phyloP scores from a whole-genome alignment of 2,329 filamentous ascomycete genomes.

The Sarocladiaceae sp. region DNA sequence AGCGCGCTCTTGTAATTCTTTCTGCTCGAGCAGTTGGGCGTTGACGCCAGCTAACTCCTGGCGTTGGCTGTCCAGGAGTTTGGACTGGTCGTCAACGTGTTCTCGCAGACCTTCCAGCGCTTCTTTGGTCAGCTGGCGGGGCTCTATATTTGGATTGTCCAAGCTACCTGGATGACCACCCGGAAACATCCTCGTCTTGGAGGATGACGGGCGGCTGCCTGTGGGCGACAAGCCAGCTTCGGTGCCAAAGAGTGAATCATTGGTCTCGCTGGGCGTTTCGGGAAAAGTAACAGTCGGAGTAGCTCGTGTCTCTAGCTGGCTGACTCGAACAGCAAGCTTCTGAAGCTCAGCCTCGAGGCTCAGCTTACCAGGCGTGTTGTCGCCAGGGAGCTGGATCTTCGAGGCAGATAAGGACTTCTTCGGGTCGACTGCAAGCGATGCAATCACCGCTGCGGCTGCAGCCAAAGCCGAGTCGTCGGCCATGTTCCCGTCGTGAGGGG shows the following conservation, averaged over 20 bases:
- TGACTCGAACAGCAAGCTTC: slow-evolving; percentile 71
- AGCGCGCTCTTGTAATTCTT: slow-evolving; percentile 77
- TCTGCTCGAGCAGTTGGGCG: slow-evolving; percentile 79
- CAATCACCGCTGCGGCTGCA: slow-evolving; percentile 50
- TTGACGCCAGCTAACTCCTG: slow-evolving; percentile 83
- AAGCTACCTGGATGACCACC: slow-evolving; percentile 33
- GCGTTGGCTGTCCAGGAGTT: slow-evolving; percentile 83
- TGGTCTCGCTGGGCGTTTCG: slow-evolving; percentile 75
- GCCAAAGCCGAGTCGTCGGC: slow-evolving; percentile 52
- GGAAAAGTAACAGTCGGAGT: slow-evolving; percentile 61
- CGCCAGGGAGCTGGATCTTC: slow-evolving; percentile 70
- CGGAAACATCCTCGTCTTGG: slow-evolving; percentile 23
- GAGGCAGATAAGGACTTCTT: slow-evolving; percentile 37
- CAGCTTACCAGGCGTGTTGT: slow-evolving; percentile 69
- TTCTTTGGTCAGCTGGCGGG: slow-evolving; percentile 66
- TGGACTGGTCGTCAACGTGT: slow-evolving; percentile 89
- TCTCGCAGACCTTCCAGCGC: slow-evolving; percentile 82
- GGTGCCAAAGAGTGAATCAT: slow-evolving; percentile 60
- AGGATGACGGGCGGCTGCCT: slow-evolving; percentile 34
- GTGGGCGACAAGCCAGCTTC: slow-evolving; percentile 42
- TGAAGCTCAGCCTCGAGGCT: slow-evolving; percentile 79
- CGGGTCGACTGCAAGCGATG: slow-evolving; percentile 43
- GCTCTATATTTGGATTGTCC: slow-evolving; percentile 29
- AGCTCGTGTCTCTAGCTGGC: slow-evolving; percentile 77
- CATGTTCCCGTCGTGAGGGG: slow-evolving; percentile 29